These are phyloP conservation scores for Phytophthora syringae DNA, from an alignment of 352 stramenopile species.

Conservation along the genomic window DNA sequence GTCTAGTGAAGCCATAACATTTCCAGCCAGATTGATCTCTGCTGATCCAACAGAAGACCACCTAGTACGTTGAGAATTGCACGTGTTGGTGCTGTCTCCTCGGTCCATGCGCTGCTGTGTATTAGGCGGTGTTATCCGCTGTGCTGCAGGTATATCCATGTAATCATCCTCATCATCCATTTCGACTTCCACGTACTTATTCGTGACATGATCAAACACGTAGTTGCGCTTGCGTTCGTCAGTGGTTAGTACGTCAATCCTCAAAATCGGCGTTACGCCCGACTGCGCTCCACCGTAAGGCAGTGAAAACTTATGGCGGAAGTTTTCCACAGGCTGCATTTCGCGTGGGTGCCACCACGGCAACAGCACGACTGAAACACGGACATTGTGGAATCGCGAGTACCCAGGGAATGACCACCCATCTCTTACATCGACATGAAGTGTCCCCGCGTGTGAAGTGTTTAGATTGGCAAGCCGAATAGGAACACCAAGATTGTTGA, in stretches of 20 bases:
- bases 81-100: slow-evolving; percentile 57
- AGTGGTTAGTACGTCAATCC: slow-evolving; percentile 74
- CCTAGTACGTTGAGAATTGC: slow-evolving; percentile 52
- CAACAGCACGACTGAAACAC: slow-evolving; percentile 82
- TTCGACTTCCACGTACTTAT: slow-evolving; percentile 89
- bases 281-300: slow-evolving; percentile 86
- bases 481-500: slow-evolving; percentile 88
- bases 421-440: slow-evolving; percentile 85
- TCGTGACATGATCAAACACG: slow-evolving; percentile 86
- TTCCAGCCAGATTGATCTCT: slow-evolving; percentile 87
- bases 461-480: slow-evolving; percentile 91
- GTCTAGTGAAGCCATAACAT: slow-evolving; percentile 80
- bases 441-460: slow-evolving; percentile 78
- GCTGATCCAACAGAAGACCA: slow-evolving; percentile 82
- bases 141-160: slow-evolving; percentile 30
- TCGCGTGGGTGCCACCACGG: slow-evolving; percentile 89
- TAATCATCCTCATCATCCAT: slow-evolving; percentile 63
- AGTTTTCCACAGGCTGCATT: slow-evolving; percentile 68
- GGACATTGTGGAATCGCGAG: slow-evolving; percentile 86
- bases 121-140: slow-evolving; percentile 31
- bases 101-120: slow-evolving; percentile 32
- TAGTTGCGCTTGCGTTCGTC: slow-evolving; percentile 82
- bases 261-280: slow-evolving; percentile 85
- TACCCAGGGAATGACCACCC: slow-evolving; percentile 87
- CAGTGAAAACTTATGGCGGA: slow-evolving; percentile 83